These are phyloP conservation scores for Marasmius tenuissimus DNA, from an alignment of 1,284 basidiomycete species.

Conservation along the genomic window DNA sequence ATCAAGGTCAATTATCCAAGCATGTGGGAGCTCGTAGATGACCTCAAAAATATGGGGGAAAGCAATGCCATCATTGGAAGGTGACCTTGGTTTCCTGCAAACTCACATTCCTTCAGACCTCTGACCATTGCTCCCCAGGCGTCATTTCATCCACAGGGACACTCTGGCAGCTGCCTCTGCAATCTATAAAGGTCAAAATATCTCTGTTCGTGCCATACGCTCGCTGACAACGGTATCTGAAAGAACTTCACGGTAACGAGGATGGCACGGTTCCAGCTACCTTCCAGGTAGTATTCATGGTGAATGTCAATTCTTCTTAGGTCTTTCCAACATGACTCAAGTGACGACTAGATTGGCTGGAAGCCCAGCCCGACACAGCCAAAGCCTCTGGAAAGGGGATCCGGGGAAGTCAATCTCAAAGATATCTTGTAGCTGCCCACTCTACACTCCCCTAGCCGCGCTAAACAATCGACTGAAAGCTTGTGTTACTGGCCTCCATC, in stretches of 20 bases:
- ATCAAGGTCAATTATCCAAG: slow-evolving; percentile 89
- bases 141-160: slow-evolving; percentile 77
- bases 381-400: slow-evolving; percentile 84
- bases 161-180: slow-evolving; percentile 89
- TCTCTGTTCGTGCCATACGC: slow-evolving; percentile 1
- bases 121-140: slow-evolving; percentile 36
- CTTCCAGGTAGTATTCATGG: slow-evolving; percentile 95
- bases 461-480: background rate
- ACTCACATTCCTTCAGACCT: background rate
- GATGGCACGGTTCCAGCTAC: slow-evolving; percentile 91
- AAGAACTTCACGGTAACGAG: slow-evolving; percentile 83
- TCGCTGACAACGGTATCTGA: slow-evolving; percentile 6
- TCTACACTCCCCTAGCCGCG: background rate
- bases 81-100: slow-evolving; percentile 32
- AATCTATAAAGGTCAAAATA: slow-evolving; percentile 81
- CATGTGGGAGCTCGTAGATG: slow-evolving; percentile 95
- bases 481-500: background rate
- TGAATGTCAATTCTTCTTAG: slow-evolving; percentile 32
- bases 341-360: slow-evolving; percentile 88
- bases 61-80: slow-evolving; percentile 88
- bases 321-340: slow-evolving; percentile 7
- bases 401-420: slow-evolving; percentile 78
- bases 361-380: slow-evolving; percentile 86
- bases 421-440: slow-evolving; percentile 60
- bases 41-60: slow-evolving; percentile 96